These are phyloP conservation scores for Phytophthora idaei DNA, from an alignment of 352 stramenopile species.

Conservation along the genomic window DNA sequence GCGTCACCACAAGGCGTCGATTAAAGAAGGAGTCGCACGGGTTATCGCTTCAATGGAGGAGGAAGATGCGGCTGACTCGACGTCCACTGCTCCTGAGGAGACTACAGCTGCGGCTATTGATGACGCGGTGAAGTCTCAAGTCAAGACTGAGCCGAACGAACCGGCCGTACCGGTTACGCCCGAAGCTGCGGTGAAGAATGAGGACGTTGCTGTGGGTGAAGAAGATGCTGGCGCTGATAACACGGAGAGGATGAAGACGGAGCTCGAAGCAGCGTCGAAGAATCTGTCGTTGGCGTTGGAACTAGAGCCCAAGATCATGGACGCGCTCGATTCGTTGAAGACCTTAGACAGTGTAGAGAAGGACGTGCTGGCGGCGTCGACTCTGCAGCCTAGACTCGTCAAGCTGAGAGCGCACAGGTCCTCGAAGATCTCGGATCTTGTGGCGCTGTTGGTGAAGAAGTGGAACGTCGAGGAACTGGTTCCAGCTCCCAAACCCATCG, in stretches of 20 bases:
- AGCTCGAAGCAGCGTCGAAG: conserved; percentile 45
- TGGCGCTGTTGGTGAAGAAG: conserved; percentile 48
- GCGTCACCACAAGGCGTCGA: conserved; percentile 72
- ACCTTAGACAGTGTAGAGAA: conserved; percentile 39
- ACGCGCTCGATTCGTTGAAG: conserved; percentile 39
- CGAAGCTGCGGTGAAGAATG: conserved; percentile 22
- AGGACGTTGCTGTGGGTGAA: conserved; percentile 19
- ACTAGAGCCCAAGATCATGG: conserved; percentile 49
- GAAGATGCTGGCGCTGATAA: conserved; percentile 9
- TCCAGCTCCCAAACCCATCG: conserved; percentile 52
- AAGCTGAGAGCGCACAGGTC: conserved; percentile 42
- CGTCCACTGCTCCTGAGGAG: conserved; percentile 26
- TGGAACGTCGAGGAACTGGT: conserved; percentile 58
- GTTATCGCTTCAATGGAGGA: conserved; percentile 85
- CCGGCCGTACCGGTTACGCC: conserved; percentile 2
- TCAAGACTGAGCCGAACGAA: conserved; percentile 27
- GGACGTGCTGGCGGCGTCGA: conserved; percentile 37
- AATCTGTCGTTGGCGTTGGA: conserved; percentile 37
- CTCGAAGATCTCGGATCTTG: conserved; percentile 34
- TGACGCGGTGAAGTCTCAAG: conserved; percentile 20
- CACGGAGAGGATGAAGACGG: conserved; percentile 21
- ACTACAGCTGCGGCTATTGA: conserved; percentile 1
- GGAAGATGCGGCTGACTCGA: conserved; percentile 30
- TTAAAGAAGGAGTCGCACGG: conserved; percentile 74
- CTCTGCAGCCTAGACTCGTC: conserved; percentile 44